phyloP scores from a whole-genome alignment of 129 eudicot species.

The Calendula officinalis region DNA sequence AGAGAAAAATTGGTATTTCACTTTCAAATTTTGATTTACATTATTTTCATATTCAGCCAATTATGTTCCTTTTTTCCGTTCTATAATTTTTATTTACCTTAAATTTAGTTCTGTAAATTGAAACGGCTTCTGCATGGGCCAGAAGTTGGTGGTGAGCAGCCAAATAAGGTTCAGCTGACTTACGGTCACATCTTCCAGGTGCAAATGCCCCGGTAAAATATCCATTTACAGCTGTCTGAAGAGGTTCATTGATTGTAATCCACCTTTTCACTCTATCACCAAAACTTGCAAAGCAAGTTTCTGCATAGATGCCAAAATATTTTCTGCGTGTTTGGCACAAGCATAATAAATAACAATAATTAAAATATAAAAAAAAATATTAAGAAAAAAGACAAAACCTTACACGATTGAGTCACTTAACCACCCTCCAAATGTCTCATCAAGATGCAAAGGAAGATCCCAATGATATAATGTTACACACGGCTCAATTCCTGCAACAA shows the following conservation, averaged over 20 bases:
- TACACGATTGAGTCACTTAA: constrained; percentile 61
- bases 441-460: constrained; percentile 76
- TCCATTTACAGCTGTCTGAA: constrained; percentile 75
- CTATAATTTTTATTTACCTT: constrained; percentile 31
- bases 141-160: constrained; percentile 80
- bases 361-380: not conserved
- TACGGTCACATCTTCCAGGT: constrained; percentile 60
- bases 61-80: no score
- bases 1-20: no score
- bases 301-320: constrained; percentile 72
- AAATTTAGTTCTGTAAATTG: constrained; percentile 59
- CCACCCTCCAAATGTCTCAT: constrained; percentile 71
- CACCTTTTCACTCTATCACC: constrained; percentile 83
- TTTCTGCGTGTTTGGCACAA: constrained; percentile 49
- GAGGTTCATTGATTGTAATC: constrained; percentile 84
- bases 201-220: constrained; percentile 63
- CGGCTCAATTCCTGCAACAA: constrained; percentile 65
- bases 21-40: no score
- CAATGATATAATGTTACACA: constrained; percentile 76
- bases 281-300: constrained; percentile 68
- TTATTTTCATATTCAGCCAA: no score
- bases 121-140: constrained; percentile 84
- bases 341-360: constrained; percentile 5
- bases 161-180: constrained; percentile 61
- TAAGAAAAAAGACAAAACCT: constrained; percentile 32